phyloP scores from a whole-genome alignment of 352 stramenopile genomes.

The Globisporangium echinulatum region DNA sequence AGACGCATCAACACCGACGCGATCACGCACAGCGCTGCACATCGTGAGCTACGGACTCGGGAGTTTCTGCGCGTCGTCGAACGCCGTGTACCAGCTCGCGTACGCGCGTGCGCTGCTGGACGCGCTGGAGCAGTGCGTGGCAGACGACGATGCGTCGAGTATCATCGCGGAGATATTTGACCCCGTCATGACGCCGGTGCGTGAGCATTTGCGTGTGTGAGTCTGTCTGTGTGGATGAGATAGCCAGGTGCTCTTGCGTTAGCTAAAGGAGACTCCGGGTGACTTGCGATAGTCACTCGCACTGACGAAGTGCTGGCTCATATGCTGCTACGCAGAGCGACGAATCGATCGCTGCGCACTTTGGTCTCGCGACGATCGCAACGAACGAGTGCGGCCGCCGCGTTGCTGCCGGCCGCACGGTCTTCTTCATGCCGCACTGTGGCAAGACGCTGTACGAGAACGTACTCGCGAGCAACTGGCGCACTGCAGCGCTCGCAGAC shows the following conservation, averaged over 20 bases:
- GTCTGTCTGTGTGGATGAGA: too few species aligned
- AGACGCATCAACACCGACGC: too few species aligned
- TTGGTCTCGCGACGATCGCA: conserved; percentile 39
- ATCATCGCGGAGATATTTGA: conserved; percentile 50
- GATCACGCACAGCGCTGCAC: conserved; percentile 7
- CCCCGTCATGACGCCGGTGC: conserved; percentile 73
- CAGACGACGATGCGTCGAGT: neutral
- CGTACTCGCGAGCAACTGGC: conserved; percentile 81
- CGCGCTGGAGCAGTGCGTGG: conserved; percentile 9
- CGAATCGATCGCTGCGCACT: conserved; percentile 30
- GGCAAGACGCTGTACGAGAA: conserved; percentile 85
- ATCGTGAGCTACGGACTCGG: conserved; percentile 69
- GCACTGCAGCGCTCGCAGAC: conserved; percentile 16
- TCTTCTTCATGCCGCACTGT: conserved; percentile 93
- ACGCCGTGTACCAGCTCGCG: conserved; percentile 71
- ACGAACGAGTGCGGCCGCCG: conserved; percentile 62
- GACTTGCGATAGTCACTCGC: neutral
- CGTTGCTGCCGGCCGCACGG: conserved; percentile 28
- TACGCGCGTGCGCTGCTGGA: conserved; percentile 43
- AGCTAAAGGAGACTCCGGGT: neutral
- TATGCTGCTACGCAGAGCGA: conserved; percentile 34
- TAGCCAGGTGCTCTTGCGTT: too few species aligned
- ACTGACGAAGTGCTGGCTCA: neutral
- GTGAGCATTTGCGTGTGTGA: neutral
- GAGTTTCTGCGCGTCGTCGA: conserved; percentile 66